phyloP scores from a whole-genome alignment of 345 rosid genomes.

The Laguncularia racemosa region DNA sequence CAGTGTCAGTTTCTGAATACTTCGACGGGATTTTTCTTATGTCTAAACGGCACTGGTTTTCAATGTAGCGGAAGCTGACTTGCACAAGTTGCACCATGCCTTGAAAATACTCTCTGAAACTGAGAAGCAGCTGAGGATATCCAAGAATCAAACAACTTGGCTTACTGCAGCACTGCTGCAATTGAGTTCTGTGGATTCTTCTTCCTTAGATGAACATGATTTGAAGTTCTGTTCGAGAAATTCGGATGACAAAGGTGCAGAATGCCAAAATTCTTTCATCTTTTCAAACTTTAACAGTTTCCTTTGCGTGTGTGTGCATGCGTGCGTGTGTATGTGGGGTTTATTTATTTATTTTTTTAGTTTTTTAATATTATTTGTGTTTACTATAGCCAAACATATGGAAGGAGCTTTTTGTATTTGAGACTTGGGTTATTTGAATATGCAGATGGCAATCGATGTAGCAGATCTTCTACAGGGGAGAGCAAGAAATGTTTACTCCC shows the following conservation, averaged over 20 bases:
- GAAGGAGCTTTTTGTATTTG: background rate
- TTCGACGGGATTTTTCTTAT: background rate
- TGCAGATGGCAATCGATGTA: slow-evolving; percentile 41
- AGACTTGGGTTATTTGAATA: slow-evolving; percentile 4
- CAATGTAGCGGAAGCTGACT: slow-evolving; percentile 65
- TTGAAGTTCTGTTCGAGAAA: slow-evolving; percentile 36
- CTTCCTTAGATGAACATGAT: slow-evolving; percentile 33
- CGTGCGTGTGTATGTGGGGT: too few relatives aligned
- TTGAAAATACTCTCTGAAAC: slow-evolving; percentile 85
- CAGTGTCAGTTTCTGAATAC: background rate
- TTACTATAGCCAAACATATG: background rate
- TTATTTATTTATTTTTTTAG: too few relatives aligned
- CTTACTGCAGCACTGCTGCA: slow-evolving; percentile 92
- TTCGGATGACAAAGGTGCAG: slow-evolving; percentile 45
- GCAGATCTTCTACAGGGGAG: slow-evolving; percentile 45
- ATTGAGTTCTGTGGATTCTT: slow-evolving; percentile 54
- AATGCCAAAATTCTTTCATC: slow-evolving; percentile 1
- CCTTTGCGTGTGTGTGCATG: too few relatives aligned
- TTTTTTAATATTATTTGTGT: too few relatives aligned
- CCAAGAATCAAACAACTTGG: slow-evolving; percentile 95
- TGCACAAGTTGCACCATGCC: slow-evolving; percentile 66
- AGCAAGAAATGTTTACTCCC: slow-evolving; percentile 28
- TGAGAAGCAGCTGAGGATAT: slow-evolving; percentile 83
- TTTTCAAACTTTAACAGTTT: background rate
- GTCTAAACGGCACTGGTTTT: slow-evolving; percentile 2